Evolutionary conservation across 2,329 filamentous ascomycete species (phyloP), one percentile per base, ranked within the genome.

Genomic region (Monilinia polystroma): DNA sequence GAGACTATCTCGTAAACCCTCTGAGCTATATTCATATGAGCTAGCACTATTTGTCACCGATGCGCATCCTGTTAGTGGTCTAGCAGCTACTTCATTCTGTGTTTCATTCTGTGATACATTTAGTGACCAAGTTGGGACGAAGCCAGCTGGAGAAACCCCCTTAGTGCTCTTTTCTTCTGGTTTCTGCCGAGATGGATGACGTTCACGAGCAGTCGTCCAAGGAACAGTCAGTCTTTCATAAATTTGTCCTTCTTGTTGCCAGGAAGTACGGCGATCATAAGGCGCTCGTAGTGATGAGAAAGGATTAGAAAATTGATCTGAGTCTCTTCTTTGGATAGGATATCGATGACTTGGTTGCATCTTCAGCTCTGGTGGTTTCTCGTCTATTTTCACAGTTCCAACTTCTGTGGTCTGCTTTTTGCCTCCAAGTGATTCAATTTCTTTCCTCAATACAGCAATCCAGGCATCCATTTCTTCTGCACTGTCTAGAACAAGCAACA

Each of bases 391-490:
- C 0, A 81, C 81, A 68, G 79, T 81, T 51, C 85, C 87, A 4
- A 84, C 87, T 73, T 90, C 87, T 0, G 86, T 84, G 32, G 85
- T 75, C 66, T 82, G 81, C 75, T 85, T 88, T 78, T 85, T 89
- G 23, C 90, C 90, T 38, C 90, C 89, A 10, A 91, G 78, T 7
- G 81, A 80, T 72, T 91, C 87, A 63, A 94, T 93, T 73, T 91
- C 87, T 65, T 83, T 83, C 51, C 91, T 84, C 41, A 94, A 79
- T 0, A 83, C 81, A 1, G 83, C 82, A 75, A 94, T 86, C 91
- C 91, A 95, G 54, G 81, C 79, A 68, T 92, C 88, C 89, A 94
- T 91, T 55, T 91, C 87, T 69, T 89, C 86, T 2, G 89, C 87
- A 68, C 80, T 86, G 63, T 92, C 86, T 70, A 93, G 87, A 0